Evolutionary conservation across 768 basidiomycete species (phyloP).

Genomic region (Russula sp.): DNA sequence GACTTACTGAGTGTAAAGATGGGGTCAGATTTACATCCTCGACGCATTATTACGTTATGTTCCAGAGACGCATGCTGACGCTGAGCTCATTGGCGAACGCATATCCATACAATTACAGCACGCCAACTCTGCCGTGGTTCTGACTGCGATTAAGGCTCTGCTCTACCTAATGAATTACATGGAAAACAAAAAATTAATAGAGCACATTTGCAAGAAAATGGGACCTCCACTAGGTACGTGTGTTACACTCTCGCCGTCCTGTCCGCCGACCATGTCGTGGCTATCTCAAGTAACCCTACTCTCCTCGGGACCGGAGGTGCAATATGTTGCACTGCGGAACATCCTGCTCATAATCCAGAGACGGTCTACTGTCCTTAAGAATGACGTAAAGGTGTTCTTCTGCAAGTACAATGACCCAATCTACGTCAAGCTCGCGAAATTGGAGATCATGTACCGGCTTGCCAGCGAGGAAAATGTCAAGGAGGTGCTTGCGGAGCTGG

Average conservation of each 20-base stretch:
- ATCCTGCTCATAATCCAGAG: constrained; percentile 97
- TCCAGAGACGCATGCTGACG: constrained; percentile 82
- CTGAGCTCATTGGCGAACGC: constrained; percentile 92
- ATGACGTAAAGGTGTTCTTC: constrained; percentile 98
- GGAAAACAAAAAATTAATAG: constrained; percentile 78
- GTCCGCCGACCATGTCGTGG: neutral
- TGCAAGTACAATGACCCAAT: constrained; percentile 99
- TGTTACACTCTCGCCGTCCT: neutral
- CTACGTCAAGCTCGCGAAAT: constrained; percentile 95
- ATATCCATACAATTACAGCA: constrained; percentile 91
- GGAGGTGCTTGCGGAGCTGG: constrained; percentile 89
- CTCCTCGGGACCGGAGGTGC: constrained; percentile 96
- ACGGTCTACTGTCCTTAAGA: constrained; percentile 83
- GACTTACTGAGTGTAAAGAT: constrained; percentile 45
- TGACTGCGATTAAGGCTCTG: constrained; percentile 95
- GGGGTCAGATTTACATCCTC: constrained; percentile 98
- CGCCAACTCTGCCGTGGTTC: constrained; percentile 98
- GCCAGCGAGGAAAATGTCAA: constrained; percentile 90
- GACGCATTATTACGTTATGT: constrained; percentile 91
- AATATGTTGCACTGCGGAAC: constrained; percentile 95
- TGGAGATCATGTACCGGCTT: constrained; percentile 98
- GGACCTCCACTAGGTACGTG: constrained; percentile 85
- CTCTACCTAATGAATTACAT: constrained; percentile 99
- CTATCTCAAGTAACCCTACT: constrained; percentile 69
- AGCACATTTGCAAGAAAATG: constrained; percentile 95